A percentile compares a stretch with the other conserved stretches of the same genome.
These are phyloP conservation scores for Ophiocytium majus DNA, from an alignment of 352 stramenopile genomes.

Conservation along the genomic window DNA sequence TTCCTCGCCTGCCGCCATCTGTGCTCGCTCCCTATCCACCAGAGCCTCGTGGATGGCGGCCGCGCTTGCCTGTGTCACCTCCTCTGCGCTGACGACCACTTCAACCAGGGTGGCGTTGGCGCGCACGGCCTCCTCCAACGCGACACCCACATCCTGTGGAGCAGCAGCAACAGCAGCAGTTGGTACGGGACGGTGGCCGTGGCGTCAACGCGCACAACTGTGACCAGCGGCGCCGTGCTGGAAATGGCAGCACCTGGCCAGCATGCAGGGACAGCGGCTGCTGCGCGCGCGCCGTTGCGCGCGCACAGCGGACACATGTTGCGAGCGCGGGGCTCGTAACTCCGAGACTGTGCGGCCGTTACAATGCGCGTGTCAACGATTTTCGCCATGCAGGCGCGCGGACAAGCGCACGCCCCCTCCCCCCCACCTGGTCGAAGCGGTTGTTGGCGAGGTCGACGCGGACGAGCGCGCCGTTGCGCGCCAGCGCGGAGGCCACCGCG, in stretches of 20 bases:
- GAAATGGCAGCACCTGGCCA: neutral
- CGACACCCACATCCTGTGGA: slow-evolving; percentile 49
- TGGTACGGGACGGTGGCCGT: no score
- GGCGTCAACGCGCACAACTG: no score
- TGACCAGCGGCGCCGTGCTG: no score
- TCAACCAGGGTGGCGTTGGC: slow-evolving; percentile 37
- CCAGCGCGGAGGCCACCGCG: slow-evolving; percentile 32
- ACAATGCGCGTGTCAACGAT: neutral
- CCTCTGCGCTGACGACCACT: slow-evolving; percentile 27
- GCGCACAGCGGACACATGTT: slow-evolving; percentile 7
- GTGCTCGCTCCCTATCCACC: neutral
- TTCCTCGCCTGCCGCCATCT: neutral
- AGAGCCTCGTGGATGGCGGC: neutral
- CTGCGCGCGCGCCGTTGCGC: neutral
- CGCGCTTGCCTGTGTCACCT: slow-evolving; percentile 19
- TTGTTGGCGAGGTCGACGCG: slow-evolving; percentile 48
- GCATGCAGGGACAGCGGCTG: neutral
- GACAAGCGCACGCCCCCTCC: neutral
- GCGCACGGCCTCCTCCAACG: slow-evolving; percentile 37
- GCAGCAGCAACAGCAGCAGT: no score
- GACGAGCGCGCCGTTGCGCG: slow-evolving; percentile 40
- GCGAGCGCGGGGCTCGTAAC: neutral
- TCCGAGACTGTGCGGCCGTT: neutral
- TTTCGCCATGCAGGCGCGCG: neutral
- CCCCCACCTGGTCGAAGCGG: slow-evolving; percentile 23